Conservation (phyloP, 306 rosid species). For the Oemleria cerasiformis region DNA sequence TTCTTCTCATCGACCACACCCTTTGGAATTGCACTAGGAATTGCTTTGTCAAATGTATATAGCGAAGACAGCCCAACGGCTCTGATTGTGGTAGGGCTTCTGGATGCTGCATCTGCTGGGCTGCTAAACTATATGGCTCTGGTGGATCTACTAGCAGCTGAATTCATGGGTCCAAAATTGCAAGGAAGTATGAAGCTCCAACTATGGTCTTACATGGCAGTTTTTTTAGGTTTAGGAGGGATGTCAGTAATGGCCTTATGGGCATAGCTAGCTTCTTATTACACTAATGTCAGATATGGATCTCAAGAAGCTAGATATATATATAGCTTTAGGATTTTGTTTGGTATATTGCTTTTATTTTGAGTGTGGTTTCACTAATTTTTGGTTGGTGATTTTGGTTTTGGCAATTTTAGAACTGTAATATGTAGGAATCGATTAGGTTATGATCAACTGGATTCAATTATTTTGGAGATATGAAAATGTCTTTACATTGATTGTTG, state of each 20-base stretch:
- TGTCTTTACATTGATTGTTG: too few relatives aligned
- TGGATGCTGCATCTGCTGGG: constrained; percentile 64
- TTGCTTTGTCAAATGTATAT: constrained; percentile 49
- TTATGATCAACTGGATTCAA: too few relatives aligned
- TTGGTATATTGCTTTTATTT: too few relatives aligned
- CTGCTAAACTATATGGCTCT: constrained; percentile 63
- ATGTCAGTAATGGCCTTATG: constrained; percentile 72
- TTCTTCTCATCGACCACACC: constrained; percentile 72
- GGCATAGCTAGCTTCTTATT: constrained; percentile 35
- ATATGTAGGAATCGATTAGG: too few relatives aligned
- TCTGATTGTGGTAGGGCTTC: constrained; percentile 58
- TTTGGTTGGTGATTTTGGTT: too few relatives aligned
- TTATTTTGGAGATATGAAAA: too few relatives aligned
- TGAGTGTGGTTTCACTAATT: too few relatives aligned
- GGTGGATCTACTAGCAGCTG: constrained; percentile 55
- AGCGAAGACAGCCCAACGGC: constrained; percentile 46
- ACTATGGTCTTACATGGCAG: constrained; percentile 37
- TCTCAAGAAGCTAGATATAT: neutral
- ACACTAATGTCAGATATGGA: neutral
- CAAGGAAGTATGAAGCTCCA: constrained; percentile 48
- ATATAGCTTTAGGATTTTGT: too few relatives aligned
- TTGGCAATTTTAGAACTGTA: too few relatives aligned
- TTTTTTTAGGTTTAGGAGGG: constrained; percentile 60
- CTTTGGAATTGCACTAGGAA: constrained; percentile 57
- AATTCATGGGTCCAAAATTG: constrained; percentile 54